Conservation (phyloP, 148 eudicot genomes). For the Rheum nobile region DNA sequence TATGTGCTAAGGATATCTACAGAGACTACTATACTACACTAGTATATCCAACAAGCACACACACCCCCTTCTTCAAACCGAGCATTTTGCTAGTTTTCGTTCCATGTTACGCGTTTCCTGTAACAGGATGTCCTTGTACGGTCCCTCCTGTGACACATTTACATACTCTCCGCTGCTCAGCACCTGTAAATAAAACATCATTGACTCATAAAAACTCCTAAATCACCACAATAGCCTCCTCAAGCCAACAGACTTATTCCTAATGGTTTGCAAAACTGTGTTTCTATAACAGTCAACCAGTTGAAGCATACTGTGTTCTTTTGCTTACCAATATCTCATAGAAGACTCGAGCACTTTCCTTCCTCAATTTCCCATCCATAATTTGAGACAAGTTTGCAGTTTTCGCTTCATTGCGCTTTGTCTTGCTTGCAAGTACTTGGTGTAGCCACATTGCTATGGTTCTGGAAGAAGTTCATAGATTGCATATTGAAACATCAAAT, state of each 20-base stretch:
- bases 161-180: conserved; percentile 38
- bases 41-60: not conserved
- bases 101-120: conserved; percentile 39
- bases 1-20: not conserved
- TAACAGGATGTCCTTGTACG: conserved; percentile 46
- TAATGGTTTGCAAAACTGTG: not conserved
- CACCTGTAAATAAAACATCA: conserved; percentile 24
- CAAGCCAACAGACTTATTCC: not conserved
- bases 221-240: not conserved
- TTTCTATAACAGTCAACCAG: not conserved
- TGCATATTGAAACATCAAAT: not conserved
- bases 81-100: conserved; percentile 15
- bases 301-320: not conserved
- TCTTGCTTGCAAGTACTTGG: conserved; percentile 19
- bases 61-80: not conserved
- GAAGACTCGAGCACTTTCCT: conserved; percentile 62
- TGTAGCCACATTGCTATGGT: conserved; percentile 39
- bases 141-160: conserved; percentile 42
- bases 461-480: conserved; percentile 27
- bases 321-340: conserved; percentile 73
- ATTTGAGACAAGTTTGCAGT: conserved; percentile 34
- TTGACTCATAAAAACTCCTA: not conserved
- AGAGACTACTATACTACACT: not conserved
- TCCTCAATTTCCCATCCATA: conserved; percentile 43
- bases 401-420: conserved; percentile 25